A percentile compares a stretch with the other conserved stretches of the same genome.
Conservation (phyloP, 805 yeast species). For the Dipodascopsis tothii region DNA sequence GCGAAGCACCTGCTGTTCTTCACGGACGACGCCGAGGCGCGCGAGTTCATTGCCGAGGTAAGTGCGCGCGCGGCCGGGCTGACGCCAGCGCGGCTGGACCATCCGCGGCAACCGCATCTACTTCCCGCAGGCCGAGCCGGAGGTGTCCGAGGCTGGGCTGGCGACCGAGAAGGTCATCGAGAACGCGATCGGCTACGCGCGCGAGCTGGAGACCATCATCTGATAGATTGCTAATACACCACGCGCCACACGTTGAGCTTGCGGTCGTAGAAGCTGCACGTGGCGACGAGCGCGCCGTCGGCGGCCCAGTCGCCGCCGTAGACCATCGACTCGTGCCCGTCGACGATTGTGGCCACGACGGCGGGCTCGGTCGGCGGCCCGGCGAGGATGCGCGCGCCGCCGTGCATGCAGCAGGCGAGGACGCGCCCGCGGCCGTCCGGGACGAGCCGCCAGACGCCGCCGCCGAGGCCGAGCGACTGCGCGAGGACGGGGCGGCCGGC, state of each 20-base stretch:
- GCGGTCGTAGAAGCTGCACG: slow-evolving; percentile 89
- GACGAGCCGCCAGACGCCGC: slow-evolving; percentile 90
- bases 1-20: slow-evolving; percentile 74
- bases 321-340: slow-evolving; percentile 83
- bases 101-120: slow-evolving; percentile 39
- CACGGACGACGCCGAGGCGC: slow-evolving; percentile 48
- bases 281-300: slow-evolving; percentile 46
- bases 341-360: slow-evolving; percentile 17
- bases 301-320: slow-evolving; percentile 88
- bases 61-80: background rate
- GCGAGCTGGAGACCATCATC: slow-evolving; percentile 85
- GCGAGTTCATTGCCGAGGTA: slow-evolving; percentile 43
- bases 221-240: slow-evolving; percentile 30
- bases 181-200: slow-evolving; percentile 78
- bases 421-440: slow-evolving; percentile 54
- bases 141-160: slow-evolving; percentile 34
- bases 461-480: slow-evolving; percentile 53
- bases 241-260: slow-evolving; percentile 66
- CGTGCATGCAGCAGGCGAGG: slow-evolving; percentile 87
- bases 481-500: slow-evolving; percentile 36
- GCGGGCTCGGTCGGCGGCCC: slow-evolving; percentile 21
- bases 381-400: slow-evolving; percentile 70
- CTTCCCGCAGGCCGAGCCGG: slow-evolving; percentile 32
- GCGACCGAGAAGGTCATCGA: slow-evolving; percentile 45
- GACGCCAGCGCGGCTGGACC: slow-evolving; percentile 46